Conservation (phyloP, 495 filamentous ascomycete genomes). For the Penicillium argentinense region DNA sequence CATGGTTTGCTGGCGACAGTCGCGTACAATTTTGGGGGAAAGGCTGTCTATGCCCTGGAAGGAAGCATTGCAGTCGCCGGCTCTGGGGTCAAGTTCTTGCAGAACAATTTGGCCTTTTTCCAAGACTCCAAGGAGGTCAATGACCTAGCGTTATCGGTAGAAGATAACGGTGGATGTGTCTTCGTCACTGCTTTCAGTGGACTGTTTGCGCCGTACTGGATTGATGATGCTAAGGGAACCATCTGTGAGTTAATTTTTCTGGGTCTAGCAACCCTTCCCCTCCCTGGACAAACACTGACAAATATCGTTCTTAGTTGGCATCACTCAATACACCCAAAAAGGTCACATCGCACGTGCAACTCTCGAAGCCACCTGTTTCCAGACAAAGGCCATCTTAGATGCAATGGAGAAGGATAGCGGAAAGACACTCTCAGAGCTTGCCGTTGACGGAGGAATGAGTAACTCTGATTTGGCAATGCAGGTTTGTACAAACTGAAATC, state of each 20-base stretch:
- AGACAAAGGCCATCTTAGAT: constrained; percentile 90
- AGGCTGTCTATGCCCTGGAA: constrained; percentile 86
- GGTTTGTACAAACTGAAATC: constrained; percentile 22
- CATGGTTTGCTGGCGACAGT: constrained; percentile 91
- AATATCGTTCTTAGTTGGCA: constrained; percentile 58
- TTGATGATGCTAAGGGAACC: constrained; percentile 92
- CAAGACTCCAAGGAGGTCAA: constrained; percentile 72
- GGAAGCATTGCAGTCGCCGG: constrained; percentile 94
- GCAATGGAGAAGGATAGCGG: constrained; percentile 93
- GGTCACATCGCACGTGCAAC: constrained; percentile 93
- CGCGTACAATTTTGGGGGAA: constrained; percentile 69
- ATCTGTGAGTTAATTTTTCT: constrained; percentile 77
- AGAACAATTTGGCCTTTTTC: constrained; percentile 83
- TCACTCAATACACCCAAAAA: constrained; percentile 87
- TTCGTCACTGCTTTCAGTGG: constrained; percentile 97
- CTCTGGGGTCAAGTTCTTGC: constrained; percentile 83
- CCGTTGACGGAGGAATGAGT: constrained; percentile 93
- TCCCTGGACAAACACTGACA: too few species aligned
- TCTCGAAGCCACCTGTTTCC: constrained; percentile 91
- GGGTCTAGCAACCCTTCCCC: too few species aligned
- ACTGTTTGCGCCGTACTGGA: constrained; percentile 96
- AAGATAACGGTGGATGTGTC: constrained; percentile 86
- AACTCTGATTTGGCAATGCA: constrained; percentile 95
- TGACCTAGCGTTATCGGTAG: constrained; percentile 74
- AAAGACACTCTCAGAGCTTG: constrained; percentile 73